These are phyloP conservation scores for Auriscalpium orientale DNA, from an alignment of 768 basidiomycete species.

Conservation along the genomic window DNA sequence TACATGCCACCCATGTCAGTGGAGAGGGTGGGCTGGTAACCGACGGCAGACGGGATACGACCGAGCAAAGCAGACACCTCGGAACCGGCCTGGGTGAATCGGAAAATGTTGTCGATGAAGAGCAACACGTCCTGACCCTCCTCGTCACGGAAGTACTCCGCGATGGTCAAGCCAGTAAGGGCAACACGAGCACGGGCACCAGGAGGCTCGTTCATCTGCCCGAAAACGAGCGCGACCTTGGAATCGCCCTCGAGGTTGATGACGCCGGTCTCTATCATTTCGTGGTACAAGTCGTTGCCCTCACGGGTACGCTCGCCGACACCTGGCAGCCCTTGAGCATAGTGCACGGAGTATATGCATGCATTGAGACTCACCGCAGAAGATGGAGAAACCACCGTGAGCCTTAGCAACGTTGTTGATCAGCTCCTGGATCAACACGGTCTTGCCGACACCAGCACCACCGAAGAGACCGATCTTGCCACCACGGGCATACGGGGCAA, in stretches of 20 bases:
- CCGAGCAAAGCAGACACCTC: slow-evolving; percentile 99
- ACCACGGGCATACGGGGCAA: slow-evolving; percentile 99
- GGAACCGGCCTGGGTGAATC: slow-evolving; percentile 99
- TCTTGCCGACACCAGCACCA: slow-evolving; percentile 99
- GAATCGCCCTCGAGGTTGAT: slow-evolving; percentile 99
- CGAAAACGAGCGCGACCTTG: slow-evolving; percentile 99
- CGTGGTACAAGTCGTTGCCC: slow-evolving; percentile 98
- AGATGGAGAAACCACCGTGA: slow-evolving; percentile 99
- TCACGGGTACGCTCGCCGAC: slow-evolving; percentile 99
- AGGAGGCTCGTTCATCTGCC: slow-evolving; percentile 99
- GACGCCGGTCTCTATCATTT: slow-evolving; percentile 99
- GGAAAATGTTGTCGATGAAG: slow-evolving; percentile 99
- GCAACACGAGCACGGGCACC: slow-evolving; percentile 99
- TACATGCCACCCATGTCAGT: slow-evolving; percentile 99
- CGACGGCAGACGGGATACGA: slow-evolving; percentile 99
- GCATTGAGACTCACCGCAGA: slow-evolving; percentile 58
- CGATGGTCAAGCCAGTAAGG: slow-evolving; percentile 97
- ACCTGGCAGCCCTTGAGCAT: slow-evolving; percentile 40
- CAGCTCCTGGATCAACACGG: slow-evolving; percentile 97
- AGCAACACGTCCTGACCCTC: slow-evolving; percentile 99
- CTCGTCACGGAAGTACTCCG: slow-evolving; percentile 99
- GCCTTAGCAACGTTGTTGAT: slow-evolving; percentile 99
- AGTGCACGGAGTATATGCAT: no score
- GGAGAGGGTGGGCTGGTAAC: slow-evolving; percentile 99
- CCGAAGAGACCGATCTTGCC: slow-evolving; percentile 99